phyloP scores from a whole-genome alignment of 352 stramenopile species.

The Globisporangium splendens region DNA sequence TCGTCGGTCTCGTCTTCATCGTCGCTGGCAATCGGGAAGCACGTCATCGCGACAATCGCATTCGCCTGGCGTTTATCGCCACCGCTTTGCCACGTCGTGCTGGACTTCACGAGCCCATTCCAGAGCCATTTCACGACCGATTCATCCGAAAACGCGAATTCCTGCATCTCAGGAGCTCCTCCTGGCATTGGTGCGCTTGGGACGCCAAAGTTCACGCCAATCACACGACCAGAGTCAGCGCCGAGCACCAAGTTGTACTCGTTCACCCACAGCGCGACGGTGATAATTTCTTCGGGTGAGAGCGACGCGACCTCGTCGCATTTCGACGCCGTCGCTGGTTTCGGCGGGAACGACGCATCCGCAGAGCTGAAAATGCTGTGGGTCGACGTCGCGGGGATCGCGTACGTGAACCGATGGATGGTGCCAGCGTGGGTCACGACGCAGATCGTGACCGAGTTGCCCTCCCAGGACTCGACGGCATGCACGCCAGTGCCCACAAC shows the following conservation, averaged over 20 bases:
- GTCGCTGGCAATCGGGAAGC: slow-evolving; percentile 51
- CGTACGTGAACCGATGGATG: slow-evolving; percentile 66
- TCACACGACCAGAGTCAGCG: slow-evolving; percentile 49
- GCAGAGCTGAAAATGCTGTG: slow-evolving; percentile 58
- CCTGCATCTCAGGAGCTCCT: slow-evolving; percentile 33
- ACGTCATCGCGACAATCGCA: slow-evolving; percentile 56
- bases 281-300: slow-evolving; percentile 54
- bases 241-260: slow-evolving; percentile 74
- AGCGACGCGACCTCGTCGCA: slow-evolving; percentile 50
- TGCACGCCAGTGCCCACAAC: slow-evolving; percentile 56
- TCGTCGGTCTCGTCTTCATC: slow-evolving; percentile 44
- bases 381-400: slow-evolving; percentile 20
- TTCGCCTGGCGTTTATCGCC: slow-evolving; percentile 26
- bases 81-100: slow-evolving; percentile 26
- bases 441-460: slow-evolving; percentile 47
- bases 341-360: slow-evolving; percentile 39
- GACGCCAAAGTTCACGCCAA: slow-evolving; percentile 72
- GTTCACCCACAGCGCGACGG: slow-evolving; percentile 65
- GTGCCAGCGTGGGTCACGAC: slow-evolving; percentile 65
- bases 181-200: slow-evolving; percentile 20
- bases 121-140: slow-evolving; percentile 70
- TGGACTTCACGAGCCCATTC: slow-evolving; percentile 56
- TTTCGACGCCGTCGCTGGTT: slow-evolving; percentile 26
- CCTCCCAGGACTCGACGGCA: slow-evolving; percentile 62
- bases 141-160: slow-evolving; percentile 69